Percentiles rank a stretch among this genome's conserved stretches.
Evolutionary conservation across 1,284 basidiomycete species (phyloP).

Genomic region (Cutaneotrichosporon arboriforme): DNA sequence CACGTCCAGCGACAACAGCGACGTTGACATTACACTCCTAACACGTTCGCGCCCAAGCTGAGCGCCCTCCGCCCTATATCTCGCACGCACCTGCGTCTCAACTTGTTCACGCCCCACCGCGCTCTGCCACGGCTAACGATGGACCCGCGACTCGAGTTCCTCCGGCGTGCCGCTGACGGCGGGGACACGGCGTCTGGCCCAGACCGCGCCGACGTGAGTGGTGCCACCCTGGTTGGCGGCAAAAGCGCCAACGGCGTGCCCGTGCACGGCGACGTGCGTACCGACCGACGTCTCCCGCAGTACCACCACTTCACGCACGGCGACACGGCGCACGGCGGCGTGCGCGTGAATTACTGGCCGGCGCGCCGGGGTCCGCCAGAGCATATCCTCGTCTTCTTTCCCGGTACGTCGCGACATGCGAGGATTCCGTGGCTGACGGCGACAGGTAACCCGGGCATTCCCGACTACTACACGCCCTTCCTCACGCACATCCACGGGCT

Average conservation of each 20-base stretch:
- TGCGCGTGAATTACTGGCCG: constrained; percentile 36
- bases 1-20: too few species aligned
- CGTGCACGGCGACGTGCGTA: background rate
- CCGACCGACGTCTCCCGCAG: background rate
- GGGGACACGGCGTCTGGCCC: background rate
- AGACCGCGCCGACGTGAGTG: too few species aligned
- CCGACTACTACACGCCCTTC: constrained; percentile 46
- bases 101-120: background rate
- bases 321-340: constrained; percentile 9
- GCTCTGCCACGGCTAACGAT: constrained; percentile 8
- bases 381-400: constrained; percentile 34
- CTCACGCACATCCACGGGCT: constrained; percentile 34
- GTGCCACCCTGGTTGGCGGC: too few species aligned
- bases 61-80: too few species aligned
- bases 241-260: background rate
- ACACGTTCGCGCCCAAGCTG: too few species aligned
- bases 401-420: constrained; percentile 22
- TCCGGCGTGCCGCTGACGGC: constrained; percentile 2
- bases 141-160: constrained; percentile 21
- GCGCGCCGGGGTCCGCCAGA: constrained; percentile 20
- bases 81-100: too few species aligned
- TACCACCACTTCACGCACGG: constrained; percentile 2
- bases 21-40: too few species aligned
- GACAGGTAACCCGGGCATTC: constrained; percentile 46
- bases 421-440: too few species aligned